phyloP scores from a whole-genome alignment of 2,329 filamentous ascomycete species.

The Cladosporium sp. region DNA sequence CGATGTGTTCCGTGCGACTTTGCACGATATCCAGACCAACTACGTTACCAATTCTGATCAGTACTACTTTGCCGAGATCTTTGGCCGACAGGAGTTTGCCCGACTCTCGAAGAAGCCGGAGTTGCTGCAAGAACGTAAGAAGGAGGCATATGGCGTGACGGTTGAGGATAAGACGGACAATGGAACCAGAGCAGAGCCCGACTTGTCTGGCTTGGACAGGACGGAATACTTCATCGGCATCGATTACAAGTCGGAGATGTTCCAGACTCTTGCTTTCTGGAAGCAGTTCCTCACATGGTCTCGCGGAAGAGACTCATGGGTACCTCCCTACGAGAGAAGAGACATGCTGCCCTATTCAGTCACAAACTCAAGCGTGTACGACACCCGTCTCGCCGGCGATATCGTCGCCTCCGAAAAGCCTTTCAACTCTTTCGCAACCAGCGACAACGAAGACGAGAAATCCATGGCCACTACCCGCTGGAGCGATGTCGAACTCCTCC shows the following conservation, averaged over 20 bases:
- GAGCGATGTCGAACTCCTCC: constrained; percentile 22
- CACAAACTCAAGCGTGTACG: constrained; percentile 16
- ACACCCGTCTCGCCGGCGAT: constrained; percentile 20
- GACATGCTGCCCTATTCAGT: constrained; percentile 7
- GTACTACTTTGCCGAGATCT: constrained; percentile 49
- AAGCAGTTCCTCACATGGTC: constrained; percentile 31
- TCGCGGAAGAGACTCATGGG: constrained; percentile 31
- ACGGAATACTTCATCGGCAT: constrained; percentile 48
- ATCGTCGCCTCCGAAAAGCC: constrained; percentile 22
- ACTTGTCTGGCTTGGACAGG: constrained; percentile 32
- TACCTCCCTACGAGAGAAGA: constrained; percentile 4
- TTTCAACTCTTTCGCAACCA: constrained; percentile 18
- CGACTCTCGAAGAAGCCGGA: constrained; percentile 38
- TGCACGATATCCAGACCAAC: constrained; percentile 35
- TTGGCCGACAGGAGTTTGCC: constrained; percentile 50
- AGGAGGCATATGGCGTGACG: constrained; percentile 31
- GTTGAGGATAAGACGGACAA: constrained; percentile 35
- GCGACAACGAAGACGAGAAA: constrained; percentile 12
- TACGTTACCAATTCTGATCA: constrained; percentile 36
- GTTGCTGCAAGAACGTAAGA: constrained; percentile 24
- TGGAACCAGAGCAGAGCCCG: constrained; percentile 21
- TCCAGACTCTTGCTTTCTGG: constrained; percentile 37
- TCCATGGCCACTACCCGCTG: constrained; percentile 14
- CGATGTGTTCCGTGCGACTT: constrained; percentile 41
- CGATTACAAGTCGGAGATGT: constrained; percentile 45